phyloP scores from a whole-genome alignment of 345 rosid genomes.

The Gossypium stocksii region DNA sequence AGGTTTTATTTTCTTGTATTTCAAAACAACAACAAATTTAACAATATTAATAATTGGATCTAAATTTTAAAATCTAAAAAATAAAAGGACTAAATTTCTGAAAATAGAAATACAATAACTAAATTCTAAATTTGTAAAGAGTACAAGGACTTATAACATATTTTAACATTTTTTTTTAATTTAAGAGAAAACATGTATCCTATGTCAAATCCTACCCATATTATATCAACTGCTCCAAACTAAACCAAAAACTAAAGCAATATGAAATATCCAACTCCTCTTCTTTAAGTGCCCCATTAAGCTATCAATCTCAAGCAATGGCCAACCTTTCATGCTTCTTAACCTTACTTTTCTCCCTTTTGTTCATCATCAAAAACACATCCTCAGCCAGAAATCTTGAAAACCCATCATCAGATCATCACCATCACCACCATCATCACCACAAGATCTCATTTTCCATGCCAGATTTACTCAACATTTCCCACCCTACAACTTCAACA shows the following conservation, averaged over 20 bases:
- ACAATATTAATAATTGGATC: too few relatives aligned
- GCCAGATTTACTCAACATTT: conserved; percentile 38
- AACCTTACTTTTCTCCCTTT: not conserved
- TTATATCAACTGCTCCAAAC: conserved; percentile 19
- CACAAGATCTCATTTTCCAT: conserved; percentile 40
- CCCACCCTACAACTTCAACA: conserved; percentile 24
- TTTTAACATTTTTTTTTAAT: too few relatives aligned
- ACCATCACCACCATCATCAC: conserved; percentile 11
- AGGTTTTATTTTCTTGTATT: too few relatives aligned
- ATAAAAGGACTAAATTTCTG: too few relatives aligned
- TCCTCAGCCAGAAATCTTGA: conserved; percentile 30
- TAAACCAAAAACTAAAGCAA: conserved; percentile 7
- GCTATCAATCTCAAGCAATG: conserved; percentile 4
- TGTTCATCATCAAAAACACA: not conserved
- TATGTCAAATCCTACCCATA: not conserved
- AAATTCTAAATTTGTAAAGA: too few relatives aligned
- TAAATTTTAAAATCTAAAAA: too few relatives aligned
- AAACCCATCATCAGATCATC: conserved; percentile 15
- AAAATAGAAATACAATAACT: too few relatives aligned
- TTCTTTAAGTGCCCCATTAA: conserved; percentile 1
- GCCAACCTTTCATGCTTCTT: conserved; percentile 10
- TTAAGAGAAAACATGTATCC: too few relatives aligned
- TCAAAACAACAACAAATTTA: too few relatives aligned
- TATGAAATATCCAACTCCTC: too few relatives aligned
- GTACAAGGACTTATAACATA: too few relatives aligned